Conservation (phyloP, 768 basidiomycete genomes). For the Psilocybe cubensis region DNA sequence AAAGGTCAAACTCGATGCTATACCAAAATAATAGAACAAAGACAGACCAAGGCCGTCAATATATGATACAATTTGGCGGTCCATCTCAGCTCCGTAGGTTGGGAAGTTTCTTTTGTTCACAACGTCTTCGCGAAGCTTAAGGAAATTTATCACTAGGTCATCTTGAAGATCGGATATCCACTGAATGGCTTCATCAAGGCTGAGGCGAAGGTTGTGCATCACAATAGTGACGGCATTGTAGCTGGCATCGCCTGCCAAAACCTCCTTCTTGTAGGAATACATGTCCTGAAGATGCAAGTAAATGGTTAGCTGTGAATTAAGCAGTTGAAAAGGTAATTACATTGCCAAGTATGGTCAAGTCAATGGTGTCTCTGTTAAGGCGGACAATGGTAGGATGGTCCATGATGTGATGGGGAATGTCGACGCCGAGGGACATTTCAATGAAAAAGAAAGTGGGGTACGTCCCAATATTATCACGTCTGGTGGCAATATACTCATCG, state of each 20-base stretch:
- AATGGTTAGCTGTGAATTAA: neutral
- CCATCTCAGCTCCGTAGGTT: conserved; percentile 8
- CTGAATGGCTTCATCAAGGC: conserved; percentile 7
- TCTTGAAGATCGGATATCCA: conserved; percentile 11
- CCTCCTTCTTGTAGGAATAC: conserved; percentile 13
- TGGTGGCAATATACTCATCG: conserved; percentile 11
- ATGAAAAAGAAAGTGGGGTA: conserved; percentile 9
- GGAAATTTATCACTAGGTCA: conserved; percentile 6
- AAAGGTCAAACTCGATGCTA: no score
- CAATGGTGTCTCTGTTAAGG: conserved; percentile 6
- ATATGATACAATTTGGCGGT: conserved; percentile 9
- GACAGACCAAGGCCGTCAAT: neutral
- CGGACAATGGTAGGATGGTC: conserved; percentile 8
- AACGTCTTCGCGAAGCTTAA: neutral
- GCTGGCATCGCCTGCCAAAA: conserved; percentile 2
- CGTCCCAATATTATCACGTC: conserved; percentile 10
- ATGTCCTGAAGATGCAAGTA: conserved; percentile 11
- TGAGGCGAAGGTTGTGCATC: conserved; percentile 9
- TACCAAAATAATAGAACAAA: no score
- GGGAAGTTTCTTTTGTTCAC: neutral
- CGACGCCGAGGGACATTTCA: conserved; percentile 9
- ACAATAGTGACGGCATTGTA: conserved; percentile 14
- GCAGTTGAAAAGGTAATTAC: neutral
- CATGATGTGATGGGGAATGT: conserved; percentile 11
- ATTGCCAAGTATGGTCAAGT: conserved; percentile 13